These are phyloP conservation scores for Sugiyamaella marilandica DNA, from an alignment of 805 yeast genomes.

Conservation along the genomic window DNA sequence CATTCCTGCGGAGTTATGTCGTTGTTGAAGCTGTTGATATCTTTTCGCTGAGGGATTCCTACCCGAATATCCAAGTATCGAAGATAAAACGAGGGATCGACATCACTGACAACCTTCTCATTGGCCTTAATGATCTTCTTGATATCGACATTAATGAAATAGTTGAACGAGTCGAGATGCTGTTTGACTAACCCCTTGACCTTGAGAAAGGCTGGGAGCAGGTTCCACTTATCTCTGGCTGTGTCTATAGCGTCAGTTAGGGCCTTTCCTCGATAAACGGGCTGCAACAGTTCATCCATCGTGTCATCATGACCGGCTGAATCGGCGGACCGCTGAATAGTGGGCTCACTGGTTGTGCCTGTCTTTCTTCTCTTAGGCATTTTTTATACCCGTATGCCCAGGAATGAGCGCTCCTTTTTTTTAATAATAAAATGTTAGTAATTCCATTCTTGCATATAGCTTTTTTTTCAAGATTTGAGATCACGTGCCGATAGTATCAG, in stretches of 20 bases:
- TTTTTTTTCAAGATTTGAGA: too few species aligned
- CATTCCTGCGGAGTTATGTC: conserved; percentile 79
- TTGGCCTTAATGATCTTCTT: conserved; percentile 91
- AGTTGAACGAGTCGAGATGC: conserved; percentile 96
- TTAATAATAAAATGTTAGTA: too few species aligned
- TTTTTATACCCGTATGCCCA: too few species aligned
- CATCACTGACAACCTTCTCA: conserved; percentile 83
- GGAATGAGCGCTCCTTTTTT: too few species aligned
- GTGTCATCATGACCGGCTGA: conserved; percentile 7
- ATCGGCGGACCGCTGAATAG: too few species aligned
- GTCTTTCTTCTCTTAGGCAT: too few species aligned
- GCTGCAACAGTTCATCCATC: conserved; percentile 72
- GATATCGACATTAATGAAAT: conserved; percentile 88
- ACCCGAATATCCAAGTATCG: conserved; percentile 91
- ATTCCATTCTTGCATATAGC: too few species aligned
- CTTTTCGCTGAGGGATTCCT: conserved; percentile 48
- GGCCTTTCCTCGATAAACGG: conserved; percentile 78
- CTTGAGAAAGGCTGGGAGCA: conserved; percentile 90
- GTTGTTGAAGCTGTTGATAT: conserved; percentile 28
- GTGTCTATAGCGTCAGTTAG: conserved; percentile 85
- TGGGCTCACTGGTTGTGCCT: too few species aligned
- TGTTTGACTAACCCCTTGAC: conserved; percentile 96
- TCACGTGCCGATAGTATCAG: too few species aligned
- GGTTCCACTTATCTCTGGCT: conserved; percentile 89
- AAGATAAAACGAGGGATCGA: conserved; percentile 93